These are phyloP conservation scores for Mortierella sp. DNA, from an alignment of 371 early-diverging fungal genomes.

Conservation along the genomic window DNA sequence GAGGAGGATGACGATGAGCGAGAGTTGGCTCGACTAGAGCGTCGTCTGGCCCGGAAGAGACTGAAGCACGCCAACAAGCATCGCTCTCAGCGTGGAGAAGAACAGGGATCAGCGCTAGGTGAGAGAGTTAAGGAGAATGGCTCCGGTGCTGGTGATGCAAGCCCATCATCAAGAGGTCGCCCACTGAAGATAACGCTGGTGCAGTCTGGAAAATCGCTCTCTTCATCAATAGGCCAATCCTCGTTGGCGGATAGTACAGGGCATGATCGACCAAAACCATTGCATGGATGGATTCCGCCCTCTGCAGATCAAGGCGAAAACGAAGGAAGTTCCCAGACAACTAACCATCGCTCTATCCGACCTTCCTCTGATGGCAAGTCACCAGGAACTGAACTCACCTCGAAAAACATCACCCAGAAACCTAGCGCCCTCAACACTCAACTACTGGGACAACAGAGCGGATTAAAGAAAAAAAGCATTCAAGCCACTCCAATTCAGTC, in stretches of 20 bases:
- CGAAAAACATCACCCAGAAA: neutral
- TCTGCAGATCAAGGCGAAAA: slow-evolving; percentile 4
- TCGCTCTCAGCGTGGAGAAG: slow-evolving; percentile 25
- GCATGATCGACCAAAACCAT: slow-evolving; percentile 23
- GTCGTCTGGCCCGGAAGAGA: slow-evolving; percentile 33
- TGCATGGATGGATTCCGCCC: slow-evolving; percentile 26
- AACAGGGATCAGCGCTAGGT: slow-evolving; percentile 5
- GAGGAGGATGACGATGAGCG: slow-evolving; percentile 24
- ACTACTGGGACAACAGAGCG: neutral
- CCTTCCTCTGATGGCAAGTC: slow-evolving; percentile 13
- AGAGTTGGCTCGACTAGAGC: slow-evolving; percentile 23
- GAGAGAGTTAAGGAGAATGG: slow-evolving; percentile 10
- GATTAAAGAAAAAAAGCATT: slow-evolving; percentile 6
- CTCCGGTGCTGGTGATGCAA: neutral
- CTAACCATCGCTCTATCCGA: slow-evolving; percentile 16
- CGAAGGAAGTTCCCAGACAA: neutral
- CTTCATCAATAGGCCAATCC: slow-evolving; percentile 9
- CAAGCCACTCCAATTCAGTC: slow-evolving; percentile 13
- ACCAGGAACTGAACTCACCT: neutral
- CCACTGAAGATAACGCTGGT: slow-evolving; percentile 46
- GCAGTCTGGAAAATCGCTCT: slow-evolving; percentile 28
- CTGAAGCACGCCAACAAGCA: slow-evolving; percentile 23
- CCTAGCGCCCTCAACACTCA: slow-evolving; percentile 10
- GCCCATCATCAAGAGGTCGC: slow-evolving; percentile 7
- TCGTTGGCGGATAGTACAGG: slow-evolving; percentile 7